Evolutionary conservation across 208 protist species (phyloP), one percentile per base, ranked within the genome.

Genomic region (Acanthamoeba healyi): DNA sequence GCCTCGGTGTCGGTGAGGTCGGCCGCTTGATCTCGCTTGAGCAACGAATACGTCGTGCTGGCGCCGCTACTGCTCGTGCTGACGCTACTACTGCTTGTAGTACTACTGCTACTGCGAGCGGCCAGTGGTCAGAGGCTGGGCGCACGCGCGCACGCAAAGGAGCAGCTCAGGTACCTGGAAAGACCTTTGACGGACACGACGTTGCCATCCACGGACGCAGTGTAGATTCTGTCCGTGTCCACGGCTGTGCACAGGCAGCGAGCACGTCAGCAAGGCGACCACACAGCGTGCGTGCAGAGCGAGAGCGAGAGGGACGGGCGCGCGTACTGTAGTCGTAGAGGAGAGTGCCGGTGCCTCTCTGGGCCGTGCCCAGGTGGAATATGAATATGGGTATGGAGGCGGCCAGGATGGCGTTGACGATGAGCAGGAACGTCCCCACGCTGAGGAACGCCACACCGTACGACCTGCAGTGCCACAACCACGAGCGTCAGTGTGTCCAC

Each of bases 251-350:
- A 67, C n/a, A 34, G n/a, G 58, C 9, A 26, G 24, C n/a, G 15
- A 67, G 6, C 49, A 54, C 49, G 49, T 54, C 49, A 67, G 58
- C 58, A 26, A 24, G 9, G n/a, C n/a, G n/a, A n/a, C n/a, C n/a
- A n/a, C n/a, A n/a, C n/a, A n/a, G n/a, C n/a, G n/a, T n/a, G n/a
- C n/a, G n/a, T n/a, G n/a, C n/a, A n/a, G n/a, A n/a, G n/a, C n/a
- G n/a, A n/a, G n/a, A n/a, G n/a, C n/a, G n/a, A n/a, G 29, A 22
- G 34, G 29, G n/a, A 84, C 26, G 0, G 0, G 40, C n/a, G 26
- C 15, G n/a, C 74, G 38, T 84, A 84, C 74, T 26, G 44, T 84
- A 84, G 74, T 84, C 74, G 74, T 58, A 84, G 74, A 84, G 74
- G 26, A 84, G 38, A 7, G 32, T 42, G 44, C 74, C 42, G 74